Evolutionary conservation across 441 rosid genomes (phyloP).

Genomic region (Eutrema salsugineum): DNA sequence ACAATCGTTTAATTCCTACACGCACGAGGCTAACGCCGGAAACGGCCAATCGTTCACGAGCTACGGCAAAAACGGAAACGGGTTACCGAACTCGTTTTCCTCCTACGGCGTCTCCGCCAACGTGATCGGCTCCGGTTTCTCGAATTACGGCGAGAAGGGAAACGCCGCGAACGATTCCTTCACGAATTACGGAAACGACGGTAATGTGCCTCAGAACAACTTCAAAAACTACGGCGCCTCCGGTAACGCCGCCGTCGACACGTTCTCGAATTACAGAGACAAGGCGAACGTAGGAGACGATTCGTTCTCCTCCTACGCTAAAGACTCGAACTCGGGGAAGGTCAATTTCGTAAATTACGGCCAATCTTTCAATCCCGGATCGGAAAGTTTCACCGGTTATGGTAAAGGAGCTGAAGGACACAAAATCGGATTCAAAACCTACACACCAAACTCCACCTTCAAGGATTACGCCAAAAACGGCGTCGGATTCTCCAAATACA

Average conservation of each 20-base stretch:
- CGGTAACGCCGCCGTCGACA: conserved; percentile 52
- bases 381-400: conserved; percentile 68
- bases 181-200: conserved; percentile 66
- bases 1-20: conserved; percentile 54
- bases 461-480: conserved; percentile 60
- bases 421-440: conserved; percentile 59
- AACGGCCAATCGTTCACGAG: conserved; percentile 46
- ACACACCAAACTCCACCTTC: conserved; percentile 71
- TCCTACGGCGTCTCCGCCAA: conserved; percentile 61
- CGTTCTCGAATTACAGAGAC: conserved; percentile 68
- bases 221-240: conserved; percentile 69
- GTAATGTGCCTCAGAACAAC: conserved; percentile 62
- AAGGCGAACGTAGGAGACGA: conserved; percentile 88
- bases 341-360: conserved; percentile 77
- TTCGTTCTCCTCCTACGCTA: conserved; percentile 70
- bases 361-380: conserved; percentile 81
- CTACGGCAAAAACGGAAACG: conserved; percentile 74
- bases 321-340: conserved; percentile 49
- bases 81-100: conserved; percentile 48
- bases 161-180: conserved; percentile 62
- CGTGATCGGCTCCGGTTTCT: conserved; percentile 69
- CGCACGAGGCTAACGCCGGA: conserved; percentile 61
- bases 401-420: conserved; percentile 49
- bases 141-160: conserved; percentile 59
- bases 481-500: conserved; percentile 53